Evolutionary conservation across 768 basidiomycete genomes (phyloP), one percentile per base, ranked within the genome.

Genomic region (Crassisporium funariophilum): DNA sequence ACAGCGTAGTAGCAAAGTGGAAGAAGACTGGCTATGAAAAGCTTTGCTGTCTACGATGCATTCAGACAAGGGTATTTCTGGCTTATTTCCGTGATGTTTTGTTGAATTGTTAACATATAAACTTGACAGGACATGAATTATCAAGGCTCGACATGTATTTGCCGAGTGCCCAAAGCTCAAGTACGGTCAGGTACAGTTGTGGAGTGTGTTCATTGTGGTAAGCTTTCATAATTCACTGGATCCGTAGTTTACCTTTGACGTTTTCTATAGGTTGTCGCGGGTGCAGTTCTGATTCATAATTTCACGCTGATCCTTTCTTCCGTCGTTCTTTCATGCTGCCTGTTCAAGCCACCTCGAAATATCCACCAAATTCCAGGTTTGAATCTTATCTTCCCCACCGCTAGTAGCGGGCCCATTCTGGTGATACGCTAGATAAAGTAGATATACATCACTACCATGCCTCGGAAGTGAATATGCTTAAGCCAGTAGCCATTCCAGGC

Each of bases 1-100:
- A 20, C 54, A 98, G 95, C 63, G 71, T 98, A 63, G 88, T 99
- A 63, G 97, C 97, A 27, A 99, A 99, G 67, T 99, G 97, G 97
- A 98, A 98, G 76, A 99, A 98, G 71, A 75, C 85, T 10, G 97
- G 97, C 4, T 99, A 98, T 65, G 97, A 98, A 70, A 99, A 98
- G 65, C 75, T 99, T 5, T 99, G 97, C 65, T 99, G 97, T 62
- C 70, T 98, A 41, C 77, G 97, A 35, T 99, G 97, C 67, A 98
- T 99, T 46, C 95, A 98, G 69, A 95, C 93, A 3, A 82, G 82
- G 71, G 93, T 88, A 55, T 45, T 49, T n/a, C 25, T 23, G 13
- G 35, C n/a, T 40, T 10, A 16, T 24, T 35, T 19, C 15, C 17
- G 43, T 35, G 15, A 53, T 31, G 23, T 46, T 34, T 35, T 13